Conservation (phyloP, 805 yeast genomes). For the Schwanniomyces occidentalis region DNA sequence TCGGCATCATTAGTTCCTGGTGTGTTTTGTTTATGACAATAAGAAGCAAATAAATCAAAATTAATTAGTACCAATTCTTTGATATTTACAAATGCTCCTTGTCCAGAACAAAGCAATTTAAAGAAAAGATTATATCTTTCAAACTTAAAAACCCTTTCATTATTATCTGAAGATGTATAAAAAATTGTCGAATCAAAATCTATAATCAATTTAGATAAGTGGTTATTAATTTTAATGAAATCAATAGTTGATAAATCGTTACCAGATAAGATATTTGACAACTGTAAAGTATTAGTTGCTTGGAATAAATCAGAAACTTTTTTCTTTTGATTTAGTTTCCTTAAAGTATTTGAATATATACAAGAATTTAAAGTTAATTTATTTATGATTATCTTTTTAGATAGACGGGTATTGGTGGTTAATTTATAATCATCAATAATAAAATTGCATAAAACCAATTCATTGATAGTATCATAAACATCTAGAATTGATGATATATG, state of each 20-base stretch:
- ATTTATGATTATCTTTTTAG: constrained; percentile 14
- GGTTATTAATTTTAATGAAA: constrained; percentile 37
- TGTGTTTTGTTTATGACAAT: constrained; percentile 16
- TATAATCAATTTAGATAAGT: constrained; percentile 38
- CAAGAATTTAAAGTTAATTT: constrained; percentile 22
- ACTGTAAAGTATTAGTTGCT: constrained; percentile 35
- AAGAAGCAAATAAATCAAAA: constrained; percentile 28
- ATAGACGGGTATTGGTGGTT: constrained; percentile 19
- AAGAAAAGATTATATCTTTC: constrained; percentile 28
- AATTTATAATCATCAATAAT: constrained; percentile 45
- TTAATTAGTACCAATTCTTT: constrained; percentile 26
- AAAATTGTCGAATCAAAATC: constrained; percentile 53
- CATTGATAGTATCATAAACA: constrained; percentile 36
- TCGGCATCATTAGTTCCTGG: constrained; percentile 13
- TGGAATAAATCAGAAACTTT: constrained; percentile 34
- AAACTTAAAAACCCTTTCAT: constrained; percentile 29
- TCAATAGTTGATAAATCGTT: constrained; percentile 52
- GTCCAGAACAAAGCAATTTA: constrained; percentile 34
- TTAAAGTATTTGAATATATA: constrained; percentile 15
- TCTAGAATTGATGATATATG: constrained; percentile 49
- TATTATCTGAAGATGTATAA: constrained; percentile 17
- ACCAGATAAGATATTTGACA: constrained; percentile 41
- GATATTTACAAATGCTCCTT: constrained; percentile 30
- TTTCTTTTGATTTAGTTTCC: constrained; percentile 11
- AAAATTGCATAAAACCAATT: constrained; percentile 46